These are phyloP conservation scores for Bretschneidera sinensis DNA, from an alignment of 345 rosid genomes.

Conservation along the genomic window DNA sequence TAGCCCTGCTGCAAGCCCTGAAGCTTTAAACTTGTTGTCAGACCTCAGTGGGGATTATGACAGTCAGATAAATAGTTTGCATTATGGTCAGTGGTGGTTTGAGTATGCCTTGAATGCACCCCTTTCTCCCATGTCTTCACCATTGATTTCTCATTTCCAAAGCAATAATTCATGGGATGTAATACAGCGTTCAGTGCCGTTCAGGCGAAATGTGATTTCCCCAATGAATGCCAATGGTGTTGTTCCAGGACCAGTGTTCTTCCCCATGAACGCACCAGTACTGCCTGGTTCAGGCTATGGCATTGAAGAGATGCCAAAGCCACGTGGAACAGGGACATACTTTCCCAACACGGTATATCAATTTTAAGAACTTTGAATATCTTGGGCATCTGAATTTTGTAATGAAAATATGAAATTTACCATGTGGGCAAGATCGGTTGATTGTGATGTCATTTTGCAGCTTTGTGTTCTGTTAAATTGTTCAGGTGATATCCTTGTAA, in stretches of 20 bases:
- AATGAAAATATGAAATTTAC: conserved; percentile 6
- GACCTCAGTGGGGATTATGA: conserved; percentile 67
- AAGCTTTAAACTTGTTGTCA: conserved; percentile 32
- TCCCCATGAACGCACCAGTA: conserved; percentile 41
- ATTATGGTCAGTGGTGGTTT: conserved; percentile 39
- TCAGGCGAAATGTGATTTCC: conserved; percentile 31
- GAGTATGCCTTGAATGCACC: conserved; percentile 37
- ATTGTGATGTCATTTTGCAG: conserved; percentile 14
- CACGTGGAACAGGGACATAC: conserved; percentile 86
- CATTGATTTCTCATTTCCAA: conserved; percentile 38
- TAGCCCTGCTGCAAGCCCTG: conserved; percentile 26
- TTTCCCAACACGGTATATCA: conserved; percentile 59
- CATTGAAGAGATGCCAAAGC: conserved; percentile 63
- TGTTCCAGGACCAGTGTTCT: conserved; percentile 39
- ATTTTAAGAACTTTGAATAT: conserved; percentile 15
- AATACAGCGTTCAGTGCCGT: conserved; percentile 38
- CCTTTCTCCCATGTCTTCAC: conserved; percentile 36
- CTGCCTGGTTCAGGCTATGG: conserved; percentile 44
- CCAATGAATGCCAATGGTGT: conserved; percentile 46
- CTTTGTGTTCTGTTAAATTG: background rate
- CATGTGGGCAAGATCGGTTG: conserved; percentile 11
- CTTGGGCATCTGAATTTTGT: conserved; percentile 14
- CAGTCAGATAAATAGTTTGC: conserved; percentile 41
- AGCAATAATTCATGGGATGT: conserved; percentile 61
- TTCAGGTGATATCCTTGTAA: conserved; percentile 8